Evolutionary conservation across 495 filamentous ascomycete genomes (phyloP).

Genomic region (Opeltia flavorubescens): DNA sequence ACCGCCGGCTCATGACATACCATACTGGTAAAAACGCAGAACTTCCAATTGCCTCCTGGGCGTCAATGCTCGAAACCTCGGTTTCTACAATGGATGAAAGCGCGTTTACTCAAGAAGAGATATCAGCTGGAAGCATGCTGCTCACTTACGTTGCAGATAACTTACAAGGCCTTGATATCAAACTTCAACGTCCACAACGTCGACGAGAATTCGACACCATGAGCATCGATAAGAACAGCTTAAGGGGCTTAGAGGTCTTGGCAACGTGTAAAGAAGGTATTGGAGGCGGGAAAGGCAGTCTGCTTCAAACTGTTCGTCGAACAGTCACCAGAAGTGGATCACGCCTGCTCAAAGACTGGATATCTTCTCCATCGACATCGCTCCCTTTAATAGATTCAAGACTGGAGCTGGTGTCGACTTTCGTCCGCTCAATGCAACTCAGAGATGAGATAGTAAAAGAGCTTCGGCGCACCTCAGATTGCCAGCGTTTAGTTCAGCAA

Average conservation of each 20-base stretch:
- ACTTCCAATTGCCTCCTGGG: slow-evolving; percentile 52
- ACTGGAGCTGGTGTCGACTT: slow-evolving; percentile 66
- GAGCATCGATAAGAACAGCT: slow-evolving; percentile 79
- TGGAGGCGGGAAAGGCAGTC: slow-evolving; percentile 56
- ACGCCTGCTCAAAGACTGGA: slow-evolving; percentile 63
- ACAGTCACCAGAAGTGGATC: slow-evolving; percentile 87
- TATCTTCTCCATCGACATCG: slow-evolving; percentile 79
- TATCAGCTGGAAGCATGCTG: slow-evolving; percentile 55
- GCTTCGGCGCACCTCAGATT: slow-evolving; percentile 69
- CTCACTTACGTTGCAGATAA: slow-evolving; percentile 71
- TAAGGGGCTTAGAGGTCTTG: slow-evolving; percentile 80
- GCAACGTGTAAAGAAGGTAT: slow-evolving; percentile 61
- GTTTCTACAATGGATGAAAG: slow-evolving; percentile 24
- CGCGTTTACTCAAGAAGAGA: slow-evolving; percentile 32
- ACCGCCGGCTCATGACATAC: slow-evolving; percentile 44
- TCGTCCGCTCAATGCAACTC: slow-evolving; percentile 47
- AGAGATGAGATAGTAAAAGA: slow-evolving; percentile 51
- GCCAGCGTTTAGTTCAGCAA: slow-evolving; percentile 79
- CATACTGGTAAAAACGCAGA: slow-evolving; percentile 29
- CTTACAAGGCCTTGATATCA: slow-evolving; percentile 65
- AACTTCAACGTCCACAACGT: slow-evolving; percentile 68
- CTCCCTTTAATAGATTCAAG: slow-evolving; percentile 63
- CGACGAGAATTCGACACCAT: slow-evolving; percentile 62
- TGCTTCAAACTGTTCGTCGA: slow-evolving; percentile 75
- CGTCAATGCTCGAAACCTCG: slow-evolving; percentile 58